Evolutionary conservation across 73 alveolate genomes (phyloP).

Genomic region (Paramecium sonneborni): DNA sequence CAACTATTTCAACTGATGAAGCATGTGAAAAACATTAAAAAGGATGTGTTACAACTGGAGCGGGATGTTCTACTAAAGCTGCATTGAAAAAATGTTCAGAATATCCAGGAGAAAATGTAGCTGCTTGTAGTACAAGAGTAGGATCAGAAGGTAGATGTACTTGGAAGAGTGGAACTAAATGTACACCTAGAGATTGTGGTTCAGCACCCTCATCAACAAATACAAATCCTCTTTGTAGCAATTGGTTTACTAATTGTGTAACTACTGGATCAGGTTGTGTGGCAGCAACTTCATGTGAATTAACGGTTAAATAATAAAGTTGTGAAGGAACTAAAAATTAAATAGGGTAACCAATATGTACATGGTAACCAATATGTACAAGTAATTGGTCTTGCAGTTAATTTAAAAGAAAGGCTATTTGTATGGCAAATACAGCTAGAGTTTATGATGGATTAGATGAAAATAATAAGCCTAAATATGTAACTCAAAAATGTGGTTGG

Average conservation of each 20-base stretch:
- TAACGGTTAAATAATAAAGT: background rate
- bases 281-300: background rate
- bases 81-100: background rate
- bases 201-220: constrained; percentile 3
- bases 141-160: constrained; percentile 50
- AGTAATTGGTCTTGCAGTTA: background rate
- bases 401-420: background rate
- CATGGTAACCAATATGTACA: background rate
- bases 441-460: background rate
- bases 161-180: constrained; percentile 8
- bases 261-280: constrained; percentile 40
- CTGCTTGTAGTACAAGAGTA: background rate
- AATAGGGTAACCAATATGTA: background rate
- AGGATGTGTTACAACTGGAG: constrained; percentile 43
- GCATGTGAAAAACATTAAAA: background rate
- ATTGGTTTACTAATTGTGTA: background rate
- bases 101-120: background rate
- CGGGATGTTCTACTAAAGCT: background rate
- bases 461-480: background rate
- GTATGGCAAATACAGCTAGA: constrained; percentile 16
- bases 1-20: background rate
- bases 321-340: background rate
- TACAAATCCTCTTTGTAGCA: background rate
- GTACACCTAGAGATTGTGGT: background rate
- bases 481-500: constrained; percentile 1